Base-by-base conservation (phyloP, 202 grass and related monocot species). In the Alloteropsis angusta region DNA sequence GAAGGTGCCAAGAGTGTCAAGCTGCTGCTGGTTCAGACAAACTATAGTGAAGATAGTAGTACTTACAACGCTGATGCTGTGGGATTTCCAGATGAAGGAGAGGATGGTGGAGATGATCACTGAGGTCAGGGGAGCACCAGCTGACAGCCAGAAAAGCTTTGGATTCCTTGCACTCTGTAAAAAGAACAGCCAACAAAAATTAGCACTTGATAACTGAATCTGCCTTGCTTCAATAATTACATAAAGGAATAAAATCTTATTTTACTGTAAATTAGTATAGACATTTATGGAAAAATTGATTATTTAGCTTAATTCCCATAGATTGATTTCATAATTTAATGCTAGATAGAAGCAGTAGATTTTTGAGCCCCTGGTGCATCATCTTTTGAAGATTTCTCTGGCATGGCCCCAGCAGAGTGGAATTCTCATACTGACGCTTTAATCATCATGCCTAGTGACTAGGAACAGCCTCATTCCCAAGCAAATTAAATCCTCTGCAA, bases 111-210 rank as follows among this genome's bases (percentile, higher is more conserved):
- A 99, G 77, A 88, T 68, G 58, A 99, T 93, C 67, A 99, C 96
- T 17, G 81, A 99, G 13, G 84, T 36, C 45, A 99, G 82, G 67
- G 92, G 96, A 60, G 96, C 92, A 58, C 84, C 92, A 64, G 96
- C 92, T 71, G 96, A 91, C 9, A 99, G 73, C 96, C 90, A 99
- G 85, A 96, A 99, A 12, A 96, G 92, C 69, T 93, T 90, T 12
- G 96, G 96, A 60, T 88, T 93, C 57, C 82, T 90, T 3, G 71
- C 64, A 53, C 96, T 91, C 96, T 99, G 88, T 34, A 64, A 83
- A 63, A 67, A 39, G 26, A 49, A 66, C 25, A 61, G 37, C 60
- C 1, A 63, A 4, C 2, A 26, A 71, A 71, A 77, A 19, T 47
- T 38, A 26, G 57, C 6, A 2, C 0, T 3, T 65, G 35, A 10